These are phyloP conservation scores for Brassica carinata DNA, from an alignment of 345 rosid species.

Conservation along the genomic window DNA sequence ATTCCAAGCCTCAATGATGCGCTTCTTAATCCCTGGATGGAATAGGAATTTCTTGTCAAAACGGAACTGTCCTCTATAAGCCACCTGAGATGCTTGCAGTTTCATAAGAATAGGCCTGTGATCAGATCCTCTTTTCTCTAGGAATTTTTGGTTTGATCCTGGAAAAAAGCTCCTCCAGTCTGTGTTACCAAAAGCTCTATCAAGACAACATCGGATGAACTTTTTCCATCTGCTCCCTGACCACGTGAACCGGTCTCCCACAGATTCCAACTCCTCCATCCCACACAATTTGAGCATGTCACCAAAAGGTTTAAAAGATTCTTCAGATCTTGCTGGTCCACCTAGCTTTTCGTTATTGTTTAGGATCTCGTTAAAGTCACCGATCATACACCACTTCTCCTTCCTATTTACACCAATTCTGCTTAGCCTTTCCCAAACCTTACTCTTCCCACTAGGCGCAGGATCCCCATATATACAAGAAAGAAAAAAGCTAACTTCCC, in stretches of 20 bases:
- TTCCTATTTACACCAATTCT: not conserved
- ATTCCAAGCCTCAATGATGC: too few species aligned
- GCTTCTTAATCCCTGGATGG: too few species aligned
- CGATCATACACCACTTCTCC: too few species aligned
- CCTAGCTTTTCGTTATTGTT: not conserved
- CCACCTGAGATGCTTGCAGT: not conserved
- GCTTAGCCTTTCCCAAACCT: not conserved
- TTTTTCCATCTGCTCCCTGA: not conserved
- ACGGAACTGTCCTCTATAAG: not conserved
- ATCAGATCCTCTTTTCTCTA: not conserved
- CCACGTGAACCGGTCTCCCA: not conserved
- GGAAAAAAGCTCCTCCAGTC: not conserved
- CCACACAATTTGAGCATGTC: not conserved
- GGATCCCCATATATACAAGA: not conserved
- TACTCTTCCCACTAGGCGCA: not conserved
- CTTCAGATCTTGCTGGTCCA: not conserved
- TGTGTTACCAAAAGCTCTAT: not conserved
- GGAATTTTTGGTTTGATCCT: not conserved
- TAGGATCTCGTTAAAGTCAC: too few species aligned
- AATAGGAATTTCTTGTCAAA: not conserved
- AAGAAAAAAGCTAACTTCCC: not conserved
- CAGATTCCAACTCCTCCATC: not conserved
- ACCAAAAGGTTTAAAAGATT: not conserved
- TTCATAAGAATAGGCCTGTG: not conserved
- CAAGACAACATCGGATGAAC: not conserved